These are phyloP conservation scores for Ajuga reptans DNA, from an alignment of 305 asterid genomes.

Conservation along the genomic window DNA sequence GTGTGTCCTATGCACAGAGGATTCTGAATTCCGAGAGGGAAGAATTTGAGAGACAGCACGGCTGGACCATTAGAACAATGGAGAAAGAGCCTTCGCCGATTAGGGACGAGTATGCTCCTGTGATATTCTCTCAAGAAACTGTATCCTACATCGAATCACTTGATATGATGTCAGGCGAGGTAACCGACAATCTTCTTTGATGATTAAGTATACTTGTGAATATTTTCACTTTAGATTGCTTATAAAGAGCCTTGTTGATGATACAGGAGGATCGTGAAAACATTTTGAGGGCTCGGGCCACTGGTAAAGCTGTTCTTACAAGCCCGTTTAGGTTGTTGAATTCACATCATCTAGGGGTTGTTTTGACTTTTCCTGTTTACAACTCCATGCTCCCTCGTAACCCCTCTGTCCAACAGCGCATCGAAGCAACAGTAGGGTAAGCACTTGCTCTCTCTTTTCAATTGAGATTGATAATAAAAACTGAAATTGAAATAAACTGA, in stretches of 20 bases:
- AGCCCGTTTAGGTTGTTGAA: slow-evolving; percentile 79
- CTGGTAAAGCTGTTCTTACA: slow-evolving; percentile 94
- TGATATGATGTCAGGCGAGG: slow-evolving; percentile 99
- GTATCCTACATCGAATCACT: slow-evolving; percentile 74
- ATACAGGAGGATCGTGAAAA: slow-evolving; percentile 91
- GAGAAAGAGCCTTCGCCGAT: slow-evolving; percentile 69
- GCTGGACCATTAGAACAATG: slow-evolving; percentile 87
- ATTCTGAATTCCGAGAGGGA: slow-evolving; percentile 59
- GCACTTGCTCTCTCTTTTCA: slow-evolving; percentile 12
- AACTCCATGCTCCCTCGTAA: slow-evolving; percentile 50
- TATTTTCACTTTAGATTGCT: slow-evolving; percentile 13
- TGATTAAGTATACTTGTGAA: background rate
- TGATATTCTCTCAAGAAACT: slow-evolving; percentile 85
- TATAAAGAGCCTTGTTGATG: background rate
- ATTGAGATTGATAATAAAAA: background rate
- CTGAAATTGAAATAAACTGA: background rate
- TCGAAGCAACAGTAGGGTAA: slow-evolving; percentile 81
- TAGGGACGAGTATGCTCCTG: slow-evolving; percentile 87
- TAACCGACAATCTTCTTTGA: slow-evolving; percentile 18
- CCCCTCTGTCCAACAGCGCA: slow-evolving; percentile 61
- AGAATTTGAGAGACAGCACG: slow-evolving; percentile 68
- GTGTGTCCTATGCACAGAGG: slow-evolving; percentile 91
- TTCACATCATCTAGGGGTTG: slow-evolving; percentile 88
- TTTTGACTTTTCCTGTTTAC: slow-evolving; percentile 87
- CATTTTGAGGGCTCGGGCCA: slow-evolving; percentile 76